Base-by-base conservation (phyloP, 768 basidiomycete species). In the Coprinopsis sp. region DNA sequence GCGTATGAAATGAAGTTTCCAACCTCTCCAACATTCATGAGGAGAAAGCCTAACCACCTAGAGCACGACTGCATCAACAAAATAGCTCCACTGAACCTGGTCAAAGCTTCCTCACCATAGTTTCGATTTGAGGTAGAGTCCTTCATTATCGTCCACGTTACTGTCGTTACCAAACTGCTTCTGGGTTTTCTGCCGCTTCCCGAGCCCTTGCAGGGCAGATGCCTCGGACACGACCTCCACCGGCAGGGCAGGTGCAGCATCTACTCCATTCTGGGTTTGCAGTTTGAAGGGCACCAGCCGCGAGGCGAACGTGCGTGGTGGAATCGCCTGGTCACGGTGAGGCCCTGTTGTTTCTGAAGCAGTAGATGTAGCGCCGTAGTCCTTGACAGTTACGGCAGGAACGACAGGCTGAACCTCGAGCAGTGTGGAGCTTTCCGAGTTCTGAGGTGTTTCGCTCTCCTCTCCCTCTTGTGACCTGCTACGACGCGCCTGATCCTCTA, bases 1-100 rank as follows among this genome's bases (percentile, higher is more conserved):
- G 84, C 91, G 51, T 94, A 94, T 0, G 89, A 89, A 37, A 83
- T 84, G 57, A 96, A 97, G 60, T 97, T 97, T 5, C 92, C 78
- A 18, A 77, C 69, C 68, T 99, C 95, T 12, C 95, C 95, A 18
- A 95, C 50, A 53, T 92, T 91, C 83, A 97, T 93, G 39, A 96
- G 72, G 12, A 80, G 51, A 56, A 97, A 87, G 1, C 95, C 95
- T 10, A 76, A 56, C 91, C 95, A 95, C 94, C 91, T 91, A 49
- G 13, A n/a, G n/a, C n/a, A n/a, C n/a, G n/a, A n/a, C n/a, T n/a
- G n/a, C n/a, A n/a, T n/a, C n/a, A n/a, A n/a, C n/a, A n/a, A n/a
- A n/a, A n/a, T n/a, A n/a, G n/a, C n/a, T n/a, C n/a, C n/a, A n/a
- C n/a, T n/a, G n/a, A n/a, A n/a, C n/a, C n/a, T 10, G 21, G 14